Conservation (phyloP, 2,329 filamentous ascomycete genomes). For the Thielaviopsis populi region DNA sequence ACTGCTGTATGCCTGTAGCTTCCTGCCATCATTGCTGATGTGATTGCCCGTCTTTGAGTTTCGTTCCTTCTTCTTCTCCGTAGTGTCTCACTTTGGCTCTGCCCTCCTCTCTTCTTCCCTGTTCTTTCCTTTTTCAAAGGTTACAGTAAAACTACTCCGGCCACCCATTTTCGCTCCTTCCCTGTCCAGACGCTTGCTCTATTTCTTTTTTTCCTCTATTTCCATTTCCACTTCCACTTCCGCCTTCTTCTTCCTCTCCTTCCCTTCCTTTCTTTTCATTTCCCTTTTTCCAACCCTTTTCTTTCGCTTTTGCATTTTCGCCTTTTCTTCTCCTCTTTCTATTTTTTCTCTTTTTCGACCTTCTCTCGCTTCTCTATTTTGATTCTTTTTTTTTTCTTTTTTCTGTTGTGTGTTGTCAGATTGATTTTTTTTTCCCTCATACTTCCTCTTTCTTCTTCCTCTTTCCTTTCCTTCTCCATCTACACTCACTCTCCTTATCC, state of each 20-base stretch:
- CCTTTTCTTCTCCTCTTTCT: background rate
- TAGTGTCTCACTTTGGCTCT: background rate
- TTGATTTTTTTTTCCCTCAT: background rate
- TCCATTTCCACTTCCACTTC: constrained; percentile 8
- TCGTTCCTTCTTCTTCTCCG: constrained; percentile 8
- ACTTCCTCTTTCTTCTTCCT: background rate
- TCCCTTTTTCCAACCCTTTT: constrained; percentile 6
- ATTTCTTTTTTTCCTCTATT: constrained; percentile 9
- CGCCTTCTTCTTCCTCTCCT: background rate
- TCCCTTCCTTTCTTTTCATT: constrained; percentile 13
- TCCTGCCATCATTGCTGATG: constrained; percentile 2
- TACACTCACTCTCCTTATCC: background rate
- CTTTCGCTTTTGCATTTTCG: constrained; percentile 9
- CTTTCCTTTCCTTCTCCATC: background rate
- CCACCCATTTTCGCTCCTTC: constrained; percentile 14
- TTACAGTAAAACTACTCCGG: constrained; percentile 10
- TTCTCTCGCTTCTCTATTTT: constrained; percentile 6
- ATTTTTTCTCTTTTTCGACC: constrained; percentile 5
- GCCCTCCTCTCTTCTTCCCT: constrained; percentile 10
- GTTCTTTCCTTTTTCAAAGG: constrained; percentile 10
- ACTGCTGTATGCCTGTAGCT: background rate
- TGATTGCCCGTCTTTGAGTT: constrained; percentile 3
- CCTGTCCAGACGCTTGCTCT: background rate
- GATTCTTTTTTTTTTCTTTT: constrained; percentile 10
- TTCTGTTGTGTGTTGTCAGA: background rate